Conservation (phyloP, 169 alveolate genomes). For the Babesia ovata region DNA sequence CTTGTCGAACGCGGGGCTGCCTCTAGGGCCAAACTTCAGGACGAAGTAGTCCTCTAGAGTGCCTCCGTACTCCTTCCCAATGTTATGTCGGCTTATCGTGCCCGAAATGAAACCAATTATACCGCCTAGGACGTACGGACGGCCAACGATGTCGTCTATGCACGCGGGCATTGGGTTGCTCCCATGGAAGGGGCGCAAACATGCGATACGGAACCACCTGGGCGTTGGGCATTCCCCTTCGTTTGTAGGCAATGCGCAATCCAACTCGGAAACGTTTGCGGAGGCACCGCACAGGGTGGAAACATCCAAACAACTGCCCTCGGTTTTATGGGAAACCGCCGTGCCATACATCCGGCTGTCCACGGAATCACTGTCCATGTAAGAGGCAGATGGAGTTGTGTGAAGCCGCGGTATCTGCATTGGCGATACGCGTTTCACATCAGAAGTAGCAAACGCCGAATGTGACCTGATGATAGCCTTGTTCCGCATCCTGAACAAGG, state of each 20-base stretch:
- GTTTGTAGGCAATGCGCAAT: no score
- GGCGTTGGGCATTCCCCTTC: background rate
- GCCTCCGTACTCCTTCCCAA: constrained; percentile 75
- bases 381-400: background rate
- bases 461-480: background rate
- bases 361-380: background rate
- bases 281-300: background rate
- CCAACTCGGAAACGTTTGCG: background rate
- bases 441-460: background rate
- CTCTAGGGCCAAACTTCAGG: constrained; percentile 50
- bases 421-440: background rate
- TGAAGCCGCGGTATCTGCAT: background rate
- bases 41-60: constrained; percentile 71
- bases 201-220: background rate
- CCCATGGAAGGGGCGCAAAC: background rate
- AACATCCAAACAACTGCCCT: background rate
- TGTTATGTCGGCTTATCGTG: constrained; percentile 83
- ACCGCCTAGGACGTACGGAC: constrained; percentile 79
- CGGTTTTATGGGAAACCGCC: background rate
- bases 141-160: background rate
- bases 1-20: constrained; percentile 47
- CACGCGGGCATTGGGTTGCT: background rate
- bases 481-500: constrained; percentile 5
- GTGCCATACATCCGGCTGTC: background rate
- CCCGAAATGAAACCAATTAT: constrained; percentile 86